Evolutionary conservation across 2,329 filamentous ascomycete genomes (phyloP), one percentile per base, ranked within the genome.

Genomic region (Neonectria neomacrospora): DNA sequence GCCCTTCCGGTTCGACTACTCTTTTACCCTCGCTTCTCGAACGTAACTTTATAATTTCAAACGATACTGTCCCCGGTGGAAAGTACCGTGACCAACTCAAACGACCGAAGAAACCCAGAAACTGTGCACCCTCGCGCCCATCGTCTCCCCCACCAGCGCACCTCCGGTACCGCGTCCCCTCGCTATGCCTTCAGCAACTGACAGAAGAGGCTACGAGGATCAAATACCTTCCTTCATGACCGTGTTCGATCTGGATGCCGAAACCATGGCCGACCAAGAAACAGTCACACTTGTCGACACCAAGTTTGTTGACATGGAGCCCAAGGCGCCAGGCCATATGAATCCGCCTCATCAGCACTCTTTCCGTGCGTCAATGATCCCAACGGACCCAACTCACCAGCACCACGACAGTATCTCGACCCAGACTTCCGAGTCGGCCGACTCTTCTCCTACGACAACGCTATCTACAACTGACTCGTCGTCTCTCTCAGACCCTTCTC

Each of bases 371-470:
- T 75, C 77, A 60, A 74, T 79, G 54, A 72, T 86, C 55, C 74
- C 80, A 32, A 73, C 80, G 3, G 83, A 86, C 70, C 75, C 81
- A 65, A 82, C 82, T 67, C 91, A 93, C 79, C 88, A 90, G 74
- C 91, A 92, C 76, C 86, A 89, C 75, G 87, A 92, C 75, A 93
- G 91, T 80, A 90, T 88, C n/a, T 94, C 90, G 8, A 93, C 91
- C 3, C 90, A 91, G 67, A 86, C 86, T 58, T 92, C 91, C 16
- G 93, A 92, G 67, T 98, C 96, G 1, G 92, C 92, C 44, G 94
- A 97, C 74, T 97, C 95, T 22, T 98, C 95, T 9, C 96, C 96
- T 1, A 98, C 95, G 8, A 97, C 94, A 3, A 97, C 95, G 2
- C 87, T 96, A 53, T 97, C 94, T 6, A 97, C 93, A 20, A 93